A percentile compares a stretch with the other conserved stretches of the same genome.
phyloP scores from a whole-genome alignment of 805 yeast species.

The Saturnispora ahearnii region DNA sequence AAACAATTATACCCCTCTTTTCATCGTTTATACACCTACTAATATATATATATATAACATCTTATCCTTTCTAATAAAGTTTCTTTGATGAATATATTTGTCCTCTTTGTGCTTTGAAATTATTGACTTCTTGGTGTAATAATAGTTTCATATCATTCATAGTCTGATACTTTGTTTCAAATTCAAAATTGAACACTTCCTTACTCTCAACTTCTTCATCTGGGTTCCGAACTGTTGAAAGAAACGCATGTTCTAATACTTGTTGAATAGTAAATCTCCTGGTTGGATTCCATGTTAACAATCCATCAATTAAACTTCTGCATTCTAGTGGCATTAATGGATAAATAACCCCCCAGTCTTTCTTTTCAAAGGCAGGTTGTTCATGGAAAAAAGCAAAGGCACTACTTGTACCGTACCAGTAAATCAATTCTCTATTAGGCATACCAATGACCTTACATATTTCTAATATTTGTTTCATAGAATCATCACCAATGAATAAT shows the following conservation, averaged over 20 bases:
- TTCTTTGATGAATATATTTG: neutral
- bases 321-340: slow-evolving; percentile 46
- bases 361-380: slow-evolving; percentile 34
- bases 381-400: slow-evolving; percentile 39
- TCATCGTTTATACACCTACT: neutral
- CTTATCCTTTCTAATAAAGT: slow-evolving; percentile 8
- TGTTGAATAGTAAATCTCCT: slow-evolving; percentile 46
- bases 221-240: slow-evolving; percentile 42
- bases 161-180: slow-evolving; percentile 39
- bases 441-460: slow-evolving; percentile 64
- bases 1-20: neutral
- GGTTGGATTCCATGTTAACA: slow-evolving; percentile 59
- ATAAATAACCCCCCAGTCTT: slow-evolving; percentile 45
- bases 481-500: slow-evolving; percentile 66
- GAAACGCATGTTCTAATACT: slow-evolving; percentile 49
- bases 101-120: slow-evolving; percentile 33
- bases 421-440: slow-evolving; percentile 44
- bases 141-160: slow-evolving; percentile 39
- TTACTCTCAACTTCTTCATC: slow-evolving; percentile 48
- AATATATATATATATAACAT: neutral
- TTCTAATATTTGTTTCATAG: slow-evolving; percentile 59
- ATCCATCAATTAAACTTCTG: slow-evolving; percentile 38
- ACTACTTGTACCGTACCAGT: slow-evolving; percentile 35
- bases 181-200: slow-evolving; percentile 53
- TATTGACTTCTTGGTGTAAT: slow-evolving; percentile 44